Evolutionary conservation across 768 basidiomycete genomes (phyloP), one percentile per base, ranked within the genome.

Genomic region (Kondoa malvinella): DNA sequence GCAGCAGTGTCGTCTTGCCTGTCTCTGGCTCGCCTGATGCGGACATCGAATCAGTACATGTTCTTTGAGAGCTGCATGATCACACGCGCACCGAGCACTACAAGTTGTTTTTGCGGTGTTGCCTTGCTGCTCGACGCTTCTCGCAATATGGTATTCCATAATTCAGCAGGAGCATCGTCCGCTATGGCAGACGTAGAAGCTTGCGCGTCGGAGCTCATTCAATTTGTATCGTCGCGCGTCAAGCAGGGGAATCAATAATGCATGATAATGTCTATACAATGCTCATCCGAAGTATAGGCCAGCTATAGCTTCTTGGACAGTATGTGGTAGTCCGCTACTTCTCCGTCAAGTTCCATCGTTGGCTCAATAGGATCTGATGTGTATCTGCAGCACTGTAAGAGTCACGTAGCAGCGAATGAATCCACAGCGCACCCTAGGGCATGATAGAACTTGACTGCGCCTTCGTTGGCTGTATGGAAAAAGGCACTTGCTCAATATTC

Each of bases 1-100:
- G n/a, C 76, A 74, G 14, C 40, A 50, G 40, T 8, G 40, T 50
- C 8, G 40, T 50, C 21, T 50, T 50, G 12, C 40, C 40, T 50
- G 40, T 50, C 40, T 50, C 40, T 50, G 40, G 12, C 21, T 50
- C 40, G 40, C 40, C 40, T 50, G 40, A n/a, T n/a, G n/a, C n/a
- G n/a, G n/a, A n/a, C n/a, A n/a, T n/a, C n/a, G n/a, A n/a, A n/a
- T n/a, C n/a, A n/a, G n/a, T n/a, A n/a, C n/a, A n/a, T n/a, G n/a
- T n/a, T n/a, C n/a, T n/a, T n/a, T n/a, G n/a, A n/a, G n/a, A n/a
- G n/a, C n/a, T n/a, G n/a, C n/a, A n/a, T n/a, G n/a, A n/a, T n/a
- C n/a, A n/a, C n/a, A n/a, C n/a, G 40, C 40, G 40, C 40, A 50
- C 40, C 40, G 40, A 50, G 40, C 21, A 50, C 8, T 8, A 50